These are phyloP conservation scores for slime mould (Dictyostelium discoideum) DNA, from an alignment of 78 protist genomes.

Conservation along the genomic window DNA sequence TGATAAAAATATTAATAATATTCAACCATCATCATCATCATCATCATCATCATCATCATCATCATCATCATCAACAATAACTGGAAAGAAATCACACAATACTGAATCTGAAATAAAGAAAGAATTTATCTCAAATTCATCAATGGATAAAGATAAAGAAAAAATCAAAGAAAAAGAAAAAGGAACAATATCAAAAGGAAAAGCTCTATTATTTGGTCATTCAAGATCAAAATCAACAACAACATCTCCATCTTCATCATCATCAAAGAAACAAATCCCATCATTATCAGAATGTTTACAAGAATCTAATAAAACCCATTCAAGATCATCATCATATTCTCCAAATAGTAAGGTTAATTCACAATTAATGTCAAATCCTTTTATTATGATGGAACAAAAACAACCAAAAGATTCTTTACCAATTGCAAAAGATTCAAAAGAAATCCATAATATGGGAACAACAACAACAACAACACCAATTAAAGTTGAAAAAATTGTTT, in stretches of 20 bases:
- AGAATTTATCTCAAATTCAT: not conserved
- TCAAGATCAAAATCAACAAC: not conserved
- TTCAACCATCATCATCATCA: not conserved
- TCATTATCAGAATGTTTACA: not conserved
- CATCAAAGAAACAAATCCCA: not conserved
- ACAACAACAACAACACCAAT: not conserved
- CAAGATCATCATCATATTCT: conserved; percentile 9
- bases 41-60: not conserved
- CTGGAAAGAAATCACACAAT: not conserved
- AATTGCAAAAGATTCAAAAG: not conserved
- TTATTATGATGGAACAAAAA: conserved; percentile 6
- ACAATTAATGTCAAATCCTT: not conserved
- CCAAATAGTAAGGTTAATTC: conserved; percentile 5
- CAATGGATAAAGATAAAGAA: not conserved
- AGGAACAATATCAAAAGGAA: not conserved
- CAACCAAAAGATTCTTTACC: not conserved
- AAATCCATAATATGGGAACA: not conserved
- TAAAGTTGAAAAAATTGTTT: not conserved
- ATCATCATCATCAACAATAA: not conserved
- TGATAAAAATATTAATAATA: not conserved
- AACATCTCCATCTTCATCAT: not conserved
- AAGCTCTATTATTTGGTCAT: not conserved
- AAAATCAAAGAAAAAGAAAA: not conserved
- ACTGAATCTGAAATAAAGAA: not conserved
- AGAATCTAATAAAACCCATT: not conserved